These are phyloP conservation scores for Musa schizocarpa DNA, from an alignment of 176 grass and related monocot genomes.

Conservation along the genomic window DNA sequence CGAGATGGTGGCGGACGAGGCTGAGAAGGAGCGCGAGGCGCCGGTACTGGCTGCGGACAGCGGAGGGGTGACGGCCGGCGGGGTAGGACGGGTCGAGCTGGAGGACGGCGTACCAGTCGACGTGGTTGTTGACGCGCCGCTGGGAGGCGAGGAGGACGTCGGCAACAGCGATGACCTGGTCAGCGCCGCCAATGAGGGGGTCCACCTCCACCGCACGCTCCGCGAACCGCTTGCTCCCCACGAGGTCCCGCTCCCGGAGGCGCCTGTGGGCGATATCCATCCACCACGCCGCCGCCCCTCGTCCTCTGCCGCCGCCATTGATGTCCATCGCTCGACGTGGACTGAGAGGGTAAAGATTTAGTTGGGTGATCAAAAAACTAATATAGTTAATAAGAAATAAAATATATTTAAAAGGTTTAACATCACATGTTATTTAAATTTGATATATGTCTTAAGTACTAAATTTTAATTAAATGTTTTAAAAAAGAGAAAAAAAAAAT, in stretches of 20 bases:
- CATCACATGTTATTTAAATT: too few species aligned
- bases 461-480: too few species aligned
- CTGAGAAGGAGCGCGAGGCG: conserved; percentile 47
- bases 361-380: too few species aligned
- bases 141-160: conserved; percentile 45
- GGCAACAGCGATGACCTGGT: conserved; percentile 49
- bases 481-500: too few species aligned
- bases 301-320: not conserved
- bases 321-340: not conserved
- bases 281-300: conserved; percentile 33
- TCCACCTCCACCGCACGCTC: conserved; percentile 51
- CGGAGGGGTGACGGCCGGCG: conserved; percentile 29
- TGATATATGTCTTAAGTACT: too few species aligned
- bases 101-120: conserved; percentile 62
- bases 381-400: too few species aligned
- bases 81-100: conserved; percentile 41
- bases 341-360: too few species aligned
- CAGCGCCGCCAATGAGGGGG: conserved; percentile 42
- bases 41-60: conserved; percentile 36
- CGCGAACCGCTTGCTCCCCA: conserved; percentile 62
- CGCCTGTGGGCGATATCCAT: conserved; percentile 48
- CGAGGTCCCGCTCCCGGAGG: conserved; percentile 49
- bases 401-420: too few species aligned
- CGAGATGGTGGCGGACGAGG: conserved; percentile 25
- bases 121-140: conserved; percentile 29